phyloP scores from a whole-genome alignment of 495 filamentous ascomycete genomes.

The Staphylotrichum longicolle region DNA sequence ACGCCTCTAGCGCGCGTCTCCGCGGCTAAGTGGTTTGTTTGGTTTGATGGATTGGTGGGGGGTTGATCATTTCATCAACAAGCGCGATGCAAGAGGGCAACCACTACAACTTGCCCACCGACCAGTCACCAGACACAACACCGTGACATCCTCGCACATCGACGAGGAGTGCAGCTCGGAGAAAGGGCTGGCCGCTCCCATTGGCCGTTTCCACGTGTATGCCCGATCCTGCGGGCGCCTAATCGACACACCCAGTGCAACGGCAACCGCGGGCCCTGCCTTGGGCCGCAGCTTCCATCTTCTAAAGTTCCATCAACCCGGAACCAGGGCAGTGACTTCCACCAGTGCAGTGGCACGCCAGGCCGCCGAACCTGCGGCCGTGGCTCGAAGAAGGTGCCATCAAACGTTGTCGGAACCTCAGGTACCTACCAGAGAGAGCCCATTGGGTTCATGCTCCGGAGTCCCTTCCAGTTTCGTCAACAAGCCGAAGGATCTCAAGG shows the following conservation, averaged over 20 bases:
- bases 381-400: conserved; percentile 1
- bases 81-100: conserved; percentile 1
- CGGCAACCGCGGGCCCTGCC: not conserved
- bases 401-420: not conserved
- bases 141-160: too few species aligned
- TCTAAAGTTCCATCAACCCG: not conserved
- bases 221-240: conserved; percentile 12
- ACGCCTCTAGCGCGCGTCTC: conserved; percentile 21
- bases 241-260: not conserved
- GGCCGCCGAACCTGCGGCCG: not conserved
- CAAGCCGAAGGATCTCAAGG: too few species aligned
- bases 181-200: conserved; percentile 6
- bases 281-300: conserved; percentile 9
- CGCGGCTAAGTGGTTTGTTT: conserved; percentile 18
- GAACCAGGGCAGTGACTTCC: too few species aligned
- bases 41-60: not conserved
- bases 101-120: too few species aligned
- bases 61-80: not conserved
- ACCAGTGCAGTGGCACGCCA: not conserved
- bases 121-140: too few species aligned
- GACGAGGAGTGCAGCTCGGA: too few species aligned
- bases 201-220: conserved; percentile 19
- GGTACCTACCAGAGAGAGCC: too few species aligned
- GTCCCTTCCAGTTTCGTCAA: too few species aligned
- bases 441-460: too few species aligned